Base-by-base conservation (phyloP, 805 yeast genomes). In the Clavispora asparagi region DNA sequence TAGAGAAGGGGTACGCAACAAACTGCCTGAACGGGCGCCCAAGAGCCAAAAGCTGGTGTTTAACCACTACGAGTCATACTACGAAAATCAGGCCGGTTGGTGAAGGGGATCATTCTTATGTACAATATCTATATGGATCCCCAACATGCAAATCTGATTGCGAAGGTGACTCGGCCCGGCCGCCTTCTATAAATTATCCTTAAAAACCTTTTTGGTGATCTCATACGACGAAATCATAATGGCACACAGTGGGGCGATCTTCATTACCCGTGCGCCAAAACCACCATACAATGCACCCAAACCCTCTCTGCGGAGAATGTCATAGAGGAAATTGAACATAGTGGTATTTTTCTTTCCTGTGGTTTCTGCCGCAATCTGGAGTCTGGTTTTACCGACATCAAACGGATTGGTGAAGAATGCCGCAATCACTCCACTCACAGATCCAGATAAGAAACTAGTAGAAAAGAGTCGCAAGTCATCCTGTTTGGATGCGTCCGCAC, bases 141-240 rank as follows among this genome's bases (percentile, higher is more conserved):
- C 44, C 42, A 43, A 33, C 37, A 33, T 33, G 25, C 37, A 33
- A 33, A 16, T n/a, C 9, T 33, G 19, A 33, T 16, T 29, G 31
- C 35, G 17, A 33, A 13, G 28, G 28, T 6, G 27, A n/a, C 27
- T 25, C 12, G 23, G 10, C 17, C 29, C 29, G 29, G 29, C 17
- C 17, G 3, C 28, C 28, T 30, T 25, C 29, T 37, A 25, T 41
- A 46, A 36, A 28, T 36, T 54, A 32, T 51, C 54, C 45, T 56
- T 64, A 54, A 71, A 71, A 16, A 71, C 53, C 50, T 79, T 79
- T 64, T 94, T 94, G 26, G 95, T 86, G 39, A 91, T 71, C 63
- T 94, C 99, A 62, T 94, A 94, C 35, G 94, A 85, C 11, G 97
- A 88, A 39, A 94, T 90, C 99, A 94, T 94, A 33, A 94, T 92